phyloP scores from a whole-genome alignment of 805 yeast genomes.

The Suhomyces faveliae region DNA sequence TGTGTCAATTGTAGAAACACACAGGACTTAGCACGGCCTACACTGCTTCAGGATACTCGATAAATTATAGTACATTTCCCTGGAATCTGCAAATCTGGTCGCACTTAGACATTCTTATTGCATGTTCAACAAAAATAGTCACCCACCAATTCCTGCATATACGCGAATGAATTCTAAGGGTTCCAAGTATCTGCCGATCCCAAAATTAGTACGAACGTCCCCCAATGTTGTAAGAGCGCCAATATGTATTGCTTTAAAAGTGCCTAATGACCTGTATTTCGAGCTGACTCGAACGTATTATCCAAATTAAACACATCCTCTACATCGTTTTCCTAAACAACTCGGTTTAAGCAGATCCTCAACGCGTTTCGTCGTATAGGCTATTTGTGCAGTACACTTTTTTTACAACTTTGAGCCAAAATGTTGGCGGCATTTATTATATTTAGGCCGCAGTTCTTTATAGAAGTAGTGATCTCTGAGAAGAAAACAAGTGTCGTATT shows the following conservation, averaged over 20 bases:
- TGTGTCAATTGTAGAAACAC: not conserved
- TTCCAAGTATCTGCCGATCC: not conserved
- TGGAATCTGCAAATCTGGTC: not conserved
- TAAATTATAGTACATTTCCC: not conserved
- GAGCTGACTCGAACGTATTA: not conserved
- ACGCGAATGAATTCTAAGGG: not conserved
- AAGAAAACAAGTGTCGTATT: not conserved
- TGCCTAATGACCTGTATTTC: not conserved
- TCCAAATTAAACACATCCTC: not conserved
- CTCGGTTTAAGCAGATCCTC: not conserved
- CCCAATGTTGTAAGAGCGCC: not conserved
- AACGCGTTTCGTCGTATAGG: conserved; percentile 7
- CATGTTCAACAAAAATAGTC: not conserved
- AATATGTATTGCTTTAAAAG: not conserved
- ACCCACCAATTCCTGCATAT: not conserved
- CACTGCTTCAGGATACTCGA: not conserved
- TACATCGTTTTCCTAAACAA: not conserved
- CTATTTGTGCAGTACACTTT: conserved; percentile 4
- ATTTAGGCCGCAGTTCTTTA: conserved; percentile 2
- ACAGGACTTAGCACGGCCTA: not conserved
- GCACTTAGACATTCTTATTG: not conserved
- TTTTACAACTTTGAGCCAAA: conserved; percentile 1
- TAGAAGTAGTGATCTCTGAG: not conserved
- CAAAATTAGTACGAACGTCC: not conserved
- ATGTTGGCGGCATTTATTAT: conserved; percentile 4